phyloP scores from a whole-genome alignment of 2,329 filamentous ascomycete species.

The Neurospora crassa region DNA sequence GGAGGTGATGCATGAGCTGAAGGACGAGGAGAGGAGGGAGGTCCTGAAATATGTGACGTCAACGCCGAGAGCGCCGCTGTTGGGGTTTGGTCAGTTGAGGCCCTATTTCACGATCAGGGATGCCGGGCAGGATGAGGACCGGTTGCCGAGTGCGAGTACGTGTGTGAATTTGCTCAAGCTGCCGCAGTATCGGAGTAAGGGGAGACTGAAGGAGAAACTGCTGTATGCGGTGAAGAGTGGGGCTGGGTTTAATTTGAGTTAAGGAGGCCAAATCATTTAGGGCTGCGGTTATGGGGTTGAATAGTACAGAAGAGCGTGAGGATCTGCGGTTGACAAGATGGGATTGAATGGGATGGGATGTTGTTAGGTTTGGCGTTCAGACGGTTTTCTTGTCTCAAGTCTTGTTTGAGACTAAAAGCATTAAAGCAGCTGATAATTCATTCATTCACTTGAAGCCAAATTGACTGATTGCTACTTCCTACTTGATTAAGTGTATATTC shows the following conservation, averaged over 20 bases:
- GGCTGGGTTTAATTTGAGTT: slow-evolving; percentile 82
- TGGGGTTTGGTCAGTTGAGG: slow-evolving; percentile 79
- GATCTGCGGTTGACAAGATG: not conserved
- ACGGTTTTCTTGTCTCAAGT: not conserved
- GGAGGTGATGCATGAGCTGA: slow-evolving; percentile 71
- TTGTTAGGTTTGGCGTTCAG: not conserved
- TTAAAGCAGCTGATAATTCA: not conserved
- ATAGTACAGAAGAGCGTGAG: too few species aligned
- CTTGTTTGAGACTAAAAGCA: not conserved
- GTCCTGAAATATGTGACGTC: slow-evolving; percentile 95
- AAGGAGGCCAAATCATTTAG: not conserved
- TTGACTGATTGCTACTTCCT: not conserved
- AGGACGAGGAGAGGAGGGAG: slow-evolving; percentile 68
- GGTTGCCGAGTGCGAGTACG: slow-evolving; percentile 87
- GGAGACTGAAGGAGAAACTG: slow-evolving; percentile 65
- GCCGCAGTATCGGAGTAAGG: slow-evolving; percentile 64
- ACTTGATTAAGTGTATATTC: too few species aligned
- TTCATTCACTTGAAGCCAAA: not conserved
- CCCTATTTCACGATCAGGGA: slow-evolving; percentile 88
- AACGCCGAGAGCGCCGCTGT: slow-evolving; percentile 77
- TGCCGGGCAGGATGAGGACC: slow-evolving; percentile 61
- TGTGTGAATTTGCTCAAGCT: slow-evolving; percentile 93
- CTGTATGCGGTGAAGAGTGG: slow-evolving; percentile 84
- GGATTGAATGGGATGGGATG: not conserved
- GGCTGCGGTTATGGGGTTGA: not conserved